Conservation (phyloP, 768 basidiomycete species). For the Hericium coralloides region DNA sequence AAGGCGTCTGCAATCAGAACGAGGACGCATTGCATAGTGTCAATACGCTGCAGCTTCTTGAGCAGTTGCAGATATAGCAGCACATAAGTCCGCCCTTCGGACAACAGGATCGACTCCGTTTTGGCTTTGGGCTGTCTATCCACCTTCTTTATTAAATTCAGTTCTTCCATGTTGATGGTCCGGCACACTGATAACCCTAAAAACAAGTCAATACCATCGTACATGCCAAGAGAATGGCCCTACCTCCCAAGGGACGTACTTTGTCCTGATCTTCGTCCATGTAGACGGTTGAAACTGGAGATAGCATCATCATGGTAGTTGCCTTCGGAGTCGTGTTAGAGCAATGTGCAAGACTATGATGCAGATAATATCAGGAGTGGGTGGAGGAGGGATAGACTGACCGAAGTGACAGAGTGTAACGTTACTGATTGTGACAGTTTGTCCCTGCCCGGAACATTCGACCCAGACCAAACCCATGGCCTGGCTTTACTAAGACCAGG, state of each 20-base stretch:
- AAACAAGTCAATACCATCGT: background rate
- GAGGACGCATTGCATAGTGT: slow-evolving; percentile 82
- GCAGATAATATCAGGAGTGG: too few species aligned
- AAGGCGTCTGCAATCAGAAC: slow-evolving; percentile 87
- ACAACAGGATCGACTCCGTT: slow-evolving; percentile 68
- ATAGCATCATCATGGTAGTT: slow-evolving; percentile 47
- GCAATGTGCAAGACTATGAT: too few species aligned
- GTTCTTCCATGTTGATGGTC: slow-evolving; percentile 78
- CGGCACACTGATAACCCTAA: slow-evolving; percentile 93
- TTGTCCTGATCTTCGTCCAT: slow-evolving; percentile 87
- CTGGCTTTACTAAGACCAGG: too few species aligned
- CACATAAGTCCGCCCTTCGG: slow-evolving; percentile 79
- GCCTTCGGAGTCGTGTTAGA: too few species aligned
- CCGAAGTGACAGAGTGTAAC: too few species aligned
- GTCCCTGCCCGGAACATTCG: too few species aligned
- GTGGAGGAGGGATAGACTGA: too few species aligned
- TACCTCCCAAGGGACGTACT: slow-evolving; percentile 97
- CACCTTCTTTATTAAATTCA: slow-evolving; percentile 81
- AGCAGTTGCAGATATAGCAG: slow-evolving; percentile 85
- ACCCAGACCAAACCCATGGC: too few species aligned
- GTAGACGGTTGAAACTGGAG: slow-evolving; percentile 72
- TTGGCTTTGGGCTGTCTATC: slow-evolving; percentile 71
- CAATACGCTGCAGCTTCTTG: slow-evolving; percentile 75
- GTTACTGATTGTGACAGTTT: too few species aligned
- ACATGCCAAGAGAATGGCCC: slow-evolving; percentile 7